Base-by-base conservation (phyloP, 2,329 filamentous ascomycete species). In the Botrytis cinerea region DNA sequence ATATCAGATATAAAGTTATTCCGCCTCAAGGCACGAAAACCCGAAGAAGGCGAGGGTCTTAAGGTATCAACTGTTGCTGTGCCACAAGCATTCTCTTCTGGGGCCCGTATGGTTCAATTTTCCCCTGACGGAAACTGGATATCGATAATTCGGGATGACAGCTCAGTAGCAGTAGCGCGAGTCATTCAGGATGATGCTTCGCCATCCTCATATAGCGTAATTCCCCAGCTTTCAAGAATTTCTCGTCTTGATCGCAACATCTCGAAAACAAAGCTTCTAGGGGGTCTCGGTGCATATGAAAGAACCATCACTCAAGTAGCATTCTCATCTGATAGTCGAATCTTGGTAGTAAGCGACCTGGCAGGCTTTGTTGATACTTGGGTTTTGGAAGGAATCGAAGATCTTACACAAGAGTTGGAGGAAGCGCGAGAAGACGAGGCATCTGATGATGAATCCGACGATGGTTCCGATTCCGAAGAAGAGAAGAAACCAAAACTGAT, bases 361-460 rank as follows among this genome's bases (percentile, higher is more conserved):
- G 91, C 92, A 61, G 96, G 96, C 61, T 94, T 91, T 82, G 86
- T 98, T 46, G 95, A 98, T 80, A 94, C 91, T 28, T 99, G 95
- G 93, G 84, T 94, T 1, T 83, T 97, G 72, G 87, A 89, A 79
- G 87, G 87, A 54, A 82, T 87, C 74, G 85, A 87, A 77, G 86
- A 89, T 76, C 76, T 80, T 2, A 83, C 82, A 22, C 83, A 85
- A 35, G 80, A 83, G 54, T 80, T 71, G 61, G 76, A 76, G 28
- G 79, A 81, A 45, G 80, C 76, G 80, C 25, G 46, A n/a, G 70
- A 45, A 54, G 81, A 83, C 75, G 78, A 83, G 80, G 81, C 83
- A 76, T 76, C 80, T 59, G 74, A 78, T 72, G 78, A 79, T 73
- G 74, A 77, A 28, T 75, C 76, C 9, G 85, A 86, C 38, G 83